Percentiles rank a stretch among this genome's conserved stretches.
phyloP scores from a whole-genome alignment of 176 grass and related monocot species.

The Pontederia crassipes region DNA sequence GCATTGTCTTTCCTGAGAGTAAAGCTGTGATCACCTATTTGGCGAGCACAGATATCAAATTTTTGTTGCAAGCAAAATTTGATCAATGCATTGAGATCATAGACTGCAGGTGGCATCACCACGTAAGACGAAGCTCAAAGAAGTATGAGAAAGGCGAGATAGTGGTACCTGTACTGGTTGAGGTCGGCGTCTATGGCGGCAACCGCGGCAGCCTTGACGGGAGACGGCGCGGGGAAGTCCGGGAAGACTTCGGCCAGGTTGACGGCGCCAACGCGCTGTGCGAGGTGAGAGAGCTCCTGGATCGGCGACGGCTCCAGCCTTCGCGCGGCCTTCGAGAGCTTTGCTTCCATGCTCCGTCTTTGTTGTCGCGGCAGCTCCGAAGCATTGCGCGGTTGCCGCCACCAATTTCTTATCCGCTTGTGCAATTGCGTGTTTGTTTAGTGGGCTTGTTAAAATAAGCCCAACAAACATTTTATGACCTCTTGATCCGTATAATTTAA shows the following conservation, averaged over 20 bases:
- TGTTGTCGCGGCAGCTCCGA: too few species aligned
- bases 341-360: slow-evolving; percentile 34
- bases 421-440: not conserved
- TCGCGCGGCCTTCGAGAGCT: slow-evolving; percentile 45
- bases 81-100: too few species aligned
- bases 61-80: too few species aligned
- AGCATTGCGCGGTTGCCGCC: too few species aligned
- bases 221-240: slow-evolving; percentile 61
- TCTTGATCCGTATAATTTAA: too few species aligned
- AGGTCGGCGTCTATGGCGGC: slow-evolving; percentile 53
- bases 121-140: not conserved
- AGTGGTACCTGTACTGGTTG: slow-evolving; percentile 78
- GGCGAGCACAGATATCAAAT: too few species aligned
- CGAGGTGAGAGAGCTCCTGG: slow-evolving; percentile 75
- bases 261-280: slow-evolving; percentile 57
- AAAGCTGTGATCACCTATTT: too few species aligned
- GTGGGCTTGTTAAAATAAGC: too few species aligned
- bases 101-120: not conserved
- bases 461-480: too few species aligned
- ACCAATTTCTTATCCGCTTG: not conserved
- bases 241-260: slow-evolving; percentile 96
- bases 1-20: too few species aligned
- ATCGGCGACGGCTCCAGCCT: slow-evolving; percentile 44
- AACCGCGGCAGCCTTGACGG: slow-evolving; percentile 53
- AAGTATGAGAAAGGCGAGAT: not conserved